Percentiles rank a stretch among this genome's conserved stretches.
Conservation (phyloP, 2,329 filamentous ascomycete species). For the Aureobasidium vineae region DNA sequence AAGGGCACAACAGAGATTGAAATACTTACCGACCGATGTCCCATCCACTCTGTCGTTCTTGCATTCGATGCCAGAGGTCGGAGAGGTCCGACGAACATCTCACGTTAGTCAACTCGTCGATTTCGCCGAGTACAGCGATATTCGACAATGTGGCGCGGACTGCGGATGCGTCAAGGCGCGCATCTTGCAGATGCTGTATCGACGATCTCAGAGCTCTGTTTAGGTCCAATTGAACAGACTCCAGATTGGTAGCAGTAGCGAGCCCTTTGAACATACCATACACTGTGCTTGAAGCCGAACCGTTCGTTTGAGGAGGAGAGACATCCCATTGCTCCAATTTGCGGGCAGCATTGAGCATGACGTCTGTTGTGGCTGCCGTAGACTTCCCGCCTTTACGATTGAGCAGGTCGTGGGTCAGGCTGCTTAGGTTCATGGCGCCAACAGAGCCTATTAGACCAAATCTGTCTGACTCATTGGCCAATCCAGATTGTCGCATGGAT, state of each 20-base stretch:
- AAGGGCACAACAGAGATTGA: too few species aligned
- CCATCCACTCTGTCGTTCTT: slow-evolving; percentile 70
- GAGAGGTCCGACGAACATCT: slow-evolving; percentile 57
- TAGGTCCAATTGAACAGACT: slow-evolving; percentile 47
- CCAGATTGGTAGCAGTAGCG: slow-evolving; percentile 61
- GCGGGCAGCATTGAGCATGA: slow-evolving; percentile 74
- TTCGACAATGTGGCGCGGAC: slow-evolving; percentile 59
- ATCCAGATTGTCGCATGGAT: slow-evolving; percentile 64
- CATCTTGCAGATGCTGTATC: slow-evolving; percentile 18
- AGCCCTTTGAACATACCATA: slow-evolving; percentile 82
- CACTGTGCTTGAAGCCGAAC: slow-evolving; percentile 57
- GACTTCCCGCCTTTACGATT: slow-evolving; percentile 63
- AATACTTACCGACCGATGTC: slow-evolving; percentile 67
- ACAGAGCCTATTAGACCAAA: slow-evolving; percentile 73
- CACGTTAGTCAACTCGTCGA: slow-evolving; percentile 67
- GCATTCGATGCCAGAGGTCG: slow-evolving; percentile 61
- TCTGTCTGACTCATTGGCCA: slow-evolving; percentile 58
- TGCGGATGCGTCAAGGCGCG: slow-evolving; percentile 46
- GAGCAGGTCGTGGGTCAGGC: slow-evolving; percentile 76
- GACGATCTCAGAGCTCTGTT: slow-evolving; percentile 10
- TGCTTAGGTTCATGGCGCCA: slow-evolving; percentile 77
- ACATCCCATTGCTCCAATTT: slow-evolving; percentile 91
- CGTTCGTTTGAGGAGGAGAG: slow-evolving; percentile 61
- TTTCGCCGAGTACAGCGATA: slow-evolving; percentile 73
- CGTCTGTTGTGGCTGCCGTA: slow-evolving; percentile 62